phyloP scores from a whole-genome alignment of 345 rosid genomes.

The Stellera chamaejasme region DNA sequence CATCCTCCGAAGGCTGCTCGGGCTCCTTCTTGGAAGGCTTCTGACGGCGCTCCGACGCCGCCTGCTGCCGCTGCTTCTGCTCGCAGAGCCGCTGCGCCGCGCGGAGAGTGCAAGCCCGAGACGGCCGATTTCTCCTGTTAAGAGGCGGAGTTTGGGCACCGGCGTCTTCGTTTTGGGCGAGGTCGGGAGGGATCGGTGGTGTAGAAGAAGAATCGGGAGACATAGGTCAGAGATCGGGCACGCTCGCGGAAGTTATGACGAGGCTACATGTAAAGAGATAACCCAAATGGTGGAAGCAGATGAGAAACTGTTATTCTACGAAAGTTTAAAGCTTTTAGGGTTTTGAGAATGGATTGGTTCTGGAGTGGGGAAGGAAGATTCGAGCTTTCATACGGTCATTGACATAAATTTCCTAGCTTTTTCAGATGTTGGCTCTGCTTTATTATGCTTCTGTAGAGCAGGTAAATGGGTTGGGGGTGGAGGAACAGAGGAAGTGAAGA shows the following conservation, averaged over 20 bases:
- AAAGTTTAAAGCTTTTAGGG: too few relatives aligned
- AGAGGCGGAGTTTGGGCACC: slow-evolving; percentile 13
- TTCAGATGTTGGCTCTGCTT: too few relatives aligned
- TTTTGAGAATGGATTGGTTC: too few relatives aligned
- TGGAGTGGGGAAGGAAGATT: too few relatives aligned
- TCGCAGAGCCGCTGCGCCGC: slow-evolving; percentile 75
- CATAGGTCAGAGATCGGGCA: slow-evolving; percentile 45
- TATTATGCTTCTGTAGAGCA: too few relatives aligned
- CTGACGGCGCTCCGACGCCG: slow-evolving; percentile 48
- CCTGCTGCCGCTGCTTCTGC: slow-evolving; percentile 41
- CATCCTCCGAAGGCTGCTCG: slow-evolving; percentile 21
- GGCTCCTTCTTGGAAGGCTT: slow-evolving; percentile 48
- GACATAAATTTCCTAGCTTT: too few relatives aligned
- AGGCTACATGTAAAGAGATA: slow-evolving; percentile 16
- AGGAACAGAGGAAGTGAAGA: too few relatives aligned
- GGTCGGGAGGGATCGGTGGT: slow-evolving; percentile 42
- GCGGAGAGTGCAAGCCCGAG: slow-evolving; percentile 92
- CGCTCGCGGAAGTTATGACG: slow-evolving; percentile 27
- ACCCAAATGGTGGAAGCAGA: slow-evolving; percentile 1
- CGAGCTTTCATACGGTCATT: too few relatives aligned
- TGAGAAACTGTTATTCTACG: background rate
- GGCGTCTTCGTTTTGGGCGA: slow-evolving; percentile 23
- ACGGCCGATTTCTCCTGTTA: slow-evolving; percentile 71
- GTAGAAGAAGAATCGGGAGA: slow-evolving; percentile 44
- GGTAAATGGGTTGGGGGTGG: too few relatives aligned